These are phyloP conservation scores for Tulasnella sp. DNA, from an alignment of 768 basidiomycete species.

Conservation along the genomic window DNA sequence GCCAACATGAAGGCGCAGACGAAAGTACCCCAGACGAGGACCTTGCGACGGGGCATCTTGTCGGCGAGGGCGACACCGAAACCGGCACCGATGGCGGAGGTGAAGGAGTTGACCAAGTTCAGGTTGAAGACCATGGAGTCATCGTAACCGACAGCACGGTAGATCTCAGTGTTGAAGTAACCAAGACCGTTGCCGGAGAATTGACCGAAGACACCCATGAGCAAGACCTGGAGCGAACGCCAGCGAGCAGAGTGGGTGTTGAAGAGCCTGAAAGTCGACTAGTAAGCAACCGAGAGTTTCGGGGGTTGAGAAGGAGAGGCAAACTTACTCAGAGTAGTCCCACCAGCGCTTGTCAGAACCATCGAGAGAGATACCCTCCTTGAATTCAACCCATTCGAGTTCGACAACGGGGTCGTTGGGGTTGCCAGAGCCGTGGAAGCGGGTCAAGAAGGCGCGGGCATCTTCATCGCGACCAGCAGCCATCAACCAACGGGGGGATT, in stretches of 20 bases:
- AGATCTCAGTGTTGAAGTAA: slow-evolving; percentile 39
- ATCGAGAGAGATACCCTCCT: slow-evolving; percentile 47
- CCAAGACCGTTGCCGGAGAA: slow-evolving; percentile 56
- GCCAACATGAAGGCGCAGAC: slow-evolving; percentile 32
- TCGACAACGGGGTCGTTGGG: slow-evolving; percentile 48
- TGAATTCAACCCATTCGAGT: slow-evolving; percentile 51
- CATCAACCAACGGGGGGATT: slow-evolving; percentile 54
- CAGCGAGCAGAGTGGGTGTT: slow-evolving; percentile 47
- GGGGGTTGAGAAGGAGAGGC: not conserved
- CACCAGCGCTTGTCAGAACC: slow-evolving; percentile 58
- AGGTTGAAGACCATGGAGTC: slow-evolving; percentile 36
- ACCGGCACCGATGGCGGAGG: slow-evolving; percentile 36
- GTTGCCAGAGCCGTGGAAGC: slow-evolving; percentile 53
- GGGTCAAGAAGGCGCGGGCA: slow-evolving; percentile 46
- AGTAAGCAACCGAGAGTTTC: not conserved
- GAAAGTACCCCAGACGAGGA: slow-evolving; percentile 38
- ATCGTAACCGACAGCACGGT: slow-evolving; percentile 31
- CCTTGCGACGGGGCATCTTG: slow-evolving; percentile 35
- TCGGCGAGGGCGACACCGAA: slow-evolving; percentile 37
- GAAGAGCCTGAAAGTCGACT: slow-evolving; percentile 33
- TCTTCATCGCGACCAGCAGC: slow-evolving; percentile 48
- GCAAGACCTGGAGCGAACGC: slow-evolving; percentile 46
- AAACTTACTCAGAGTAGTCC: slow-evolving; percentile 46
- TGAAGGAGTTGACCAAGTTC: slow-evolving; percentile 38
- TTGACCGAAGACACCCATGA: slow-evolving; percentile 56